Evolutionary conservation across 2,329 filamentous ascomycete species (phyloP), one percentile per base, ranked within the genome.

Genomic region (Ceratocystis papillata): DNA sequence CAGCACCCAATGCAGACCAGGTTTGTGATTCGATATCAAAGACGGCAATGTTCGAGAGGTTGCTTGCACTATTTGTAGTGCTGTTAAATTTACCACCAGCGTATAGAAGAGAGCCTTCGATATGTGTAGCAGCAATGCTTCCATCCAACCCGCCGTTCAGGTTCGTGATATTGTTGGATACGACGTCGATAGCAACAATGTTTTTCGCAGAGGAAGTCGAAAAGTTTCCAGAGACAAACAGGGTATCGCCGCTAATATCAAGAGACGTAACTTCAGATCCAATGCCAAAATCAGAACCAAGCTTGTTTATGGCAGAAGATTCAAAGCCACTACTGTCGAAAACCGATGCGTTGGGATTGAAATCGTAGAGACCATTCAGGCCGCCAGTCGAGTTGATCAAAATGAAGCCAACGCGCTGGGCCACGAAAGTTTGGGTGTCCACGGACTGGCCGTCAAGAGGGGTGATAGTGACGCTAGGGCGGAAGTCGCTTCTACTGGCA

Each of bases 321-420:
- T 83, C 79, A 67, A 95, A 85, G 69, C 84, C 80, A 44, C 88
- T 77, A 0, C 79, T 79, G 12, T 80, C 78, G 67, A 81, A 73
- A 20, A 79, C 80, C 3, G 71, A 70, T 55, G 74, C 69, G 4
- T 73, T 71, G 0, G 92, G 89, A 70, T 95, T 83, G 73, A 89
- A 96, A 72, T 97, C 94, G 73, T 89, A 97, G 1, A 99, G 78
- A 7, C 91, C 91, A 72, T 96, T 96, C 64, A 99, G 78, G 2
- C 89, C 89, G 63, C 88, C 89, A 60, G 86, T 89, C 2, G 88
- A 87, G 69, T 85, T 86, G 70, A 87, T 81, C 60, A 90, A 79
- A 25, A 79, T 86, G 74, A 96, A 96, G 8, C 87, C 85, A 50
- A 97, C 85, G 66, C 88, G 84, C 73, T 95, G 92, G 7, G 94